phyloP scores from a whole-genome alignment of 2,329 filamentous ascomycete genomes.

The Talaromyces marneffei region DNA sequence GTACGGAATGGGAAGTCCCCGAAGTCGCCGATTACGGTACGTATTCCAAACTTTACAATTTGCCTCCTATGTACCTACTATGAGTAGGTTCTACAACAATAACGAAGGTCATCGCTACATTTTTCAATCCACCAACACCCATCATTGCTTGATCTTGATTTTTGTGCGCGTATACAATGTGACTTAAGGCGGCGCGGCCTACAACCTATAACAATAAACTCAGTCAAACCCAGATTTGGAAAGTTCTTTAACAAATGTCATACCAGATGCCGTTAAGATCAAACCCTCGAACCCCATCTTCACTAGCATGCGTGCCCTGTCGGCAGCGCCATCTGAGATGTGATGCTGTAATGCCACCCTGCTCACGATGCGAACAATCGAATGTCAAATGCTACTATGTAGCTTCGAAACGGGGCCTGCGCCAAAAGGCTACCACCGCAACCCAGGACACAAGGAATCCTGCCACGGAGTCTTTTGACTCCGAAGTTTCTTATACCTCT shows the following conservation, averaged over 20 bases:
- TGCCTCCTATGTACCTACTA: too few relatives aligned
- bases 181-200: too few relatives aligned
- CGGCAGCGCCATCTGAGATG: background rate
- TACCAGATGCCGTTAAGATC: background rate
- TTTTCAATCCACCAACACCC: too few relatives aligned
- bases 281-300: background rate
- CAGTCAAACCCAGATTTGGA: too few relatives aligned
- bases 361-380: background rate
- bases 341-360: background rate
- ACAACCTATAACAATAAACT: too few relatives aligned
- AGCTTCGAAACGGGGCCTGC: background rate
- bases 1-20: too few relatives aligned
- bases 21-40: too few relatives aligned
- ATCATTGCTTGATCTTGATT: too few relatives aligned
- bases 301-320: background rate
- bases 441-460: background rate
- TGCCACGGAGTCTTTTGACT: background rate
- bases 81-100: too few relatives aligned
- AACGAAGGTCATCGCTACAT: too few relatives aligned
- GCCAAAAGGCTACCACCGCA: background rate
- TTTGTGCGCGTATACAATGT: too few relatives aligned
- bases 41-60: too few relatives aligned
- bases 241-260: background rate
- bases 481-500: background rate
- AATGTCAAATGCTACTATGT: background rate